These are phyloP conservation scores for Pisolithus microcarpus DNA, from an alignment of 768 basidiomycete genomes.

Conservation along the genomic window DNA sequence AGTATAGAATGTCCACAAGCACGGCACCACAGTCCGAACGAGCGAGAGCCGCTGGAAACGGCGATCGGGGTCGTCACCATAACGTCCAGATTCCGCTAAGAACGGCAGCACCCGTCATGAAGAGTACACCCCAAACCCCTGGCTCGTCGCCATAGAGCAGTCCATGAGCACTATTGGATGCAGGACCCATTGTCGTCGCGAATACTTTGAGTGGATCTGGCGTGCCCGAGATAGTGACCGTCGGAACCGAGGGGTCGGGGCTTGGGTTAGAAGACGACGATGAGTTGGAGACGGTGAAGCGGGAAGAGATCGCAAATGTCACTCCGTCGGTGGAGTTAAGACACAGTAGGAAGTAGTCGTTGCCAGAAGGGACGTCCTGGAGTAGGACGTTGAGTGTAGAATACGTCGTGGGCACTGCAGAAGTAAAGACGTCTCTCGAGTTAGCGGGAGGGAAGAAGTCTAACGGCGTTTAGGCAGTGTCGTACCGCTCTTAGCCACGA, in stretches of 20 bases:
- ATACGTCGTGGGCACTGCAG: conserved; percentile 30
- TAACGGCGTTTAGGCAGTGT: conserved; percentile 1
- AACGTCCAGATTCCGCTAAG: conserved; percentile 19
- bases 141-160: neutral
- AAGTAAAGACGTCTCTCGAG: too few species aligned
- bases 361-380: conserved; percentile 55
- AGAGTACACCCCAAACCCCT: conserved; percentile 8
- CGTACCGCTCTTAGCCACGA: conserved; percentile 61
- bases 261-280: conserved; percentile 24
- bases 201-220: conserved; percentile 45
- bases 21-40: neutral
- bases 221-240: conserved; percentile 58
- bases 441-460: neutral
- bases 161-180: conserved; percentile 8
- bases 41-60: neutral
- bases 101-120: conserved; percentile 13
- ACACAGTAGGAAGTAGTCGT: conserved; percentile 77
- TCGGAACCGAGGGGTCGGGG: conserved; percentile 42
- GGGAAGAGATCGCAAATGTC: conserved; percentile 53
- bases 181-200: conserved; percentile 19
- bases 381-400: conserved; percentile 52
- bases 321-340: conserved; percentile 63
- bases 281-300: conserved; percentile 50
- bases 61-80: conserved; percentile 6
- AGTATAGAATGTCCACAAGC: neutral